Evolutionary conservation across 495 filamentous ascomycete species (phyloP).

Genomic region (Penicillium silybi): DNA sequence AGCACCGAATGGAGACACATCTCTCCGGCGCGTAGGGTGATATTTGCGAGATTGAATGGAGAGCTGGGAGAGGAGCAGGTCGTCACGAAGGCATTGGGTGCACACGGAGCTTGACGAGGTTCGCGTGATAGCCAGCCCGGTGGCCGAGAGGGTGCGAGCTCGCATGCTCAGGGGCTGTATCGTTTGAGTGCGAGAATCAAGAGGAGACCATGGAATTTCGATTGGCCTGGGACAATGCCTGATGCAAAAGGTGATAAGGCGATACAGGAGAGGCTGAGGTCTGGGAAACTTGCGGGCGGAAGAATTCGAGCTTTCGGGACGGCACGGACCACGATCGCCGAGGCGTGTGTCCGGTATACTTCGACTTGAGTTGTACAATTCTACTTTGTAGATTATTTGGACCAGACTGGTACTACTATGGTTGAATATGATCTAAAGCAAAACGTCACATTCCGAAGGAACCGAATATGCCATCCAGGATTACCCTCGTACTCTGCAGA

Average conservation of each 20-base stretch:
- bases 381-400: not conserved
- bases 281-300: constrained; percentile 20
- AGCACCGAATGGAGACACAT: constrained; percentile 55
- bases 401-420: not conserved
- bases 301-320: constrained; percentile 32
- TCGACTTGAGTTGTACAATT: constrained; percentile 2
- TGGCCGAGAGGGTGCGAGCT: constrained; percentile 39
- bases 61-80: constrained; percentile 25
- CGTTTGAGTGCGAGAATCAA: not conserved
- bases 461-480: not conserved
- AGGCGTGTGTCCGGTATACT: constrained; percentile 4
- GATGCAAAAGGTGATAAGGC: constrained; percentile 2
- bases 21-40: constrained; percentile 38
- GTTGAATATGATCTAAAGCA: not conserved
- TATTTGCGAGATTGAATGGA: constrained; percentile 40
- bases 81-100: constrained; percentile 45
- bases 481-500: not conserved
- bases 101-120: constrained; percentile 35
- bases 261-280: not conserved
- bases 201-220: constrained; percentile 9
- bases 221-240: not conserved
- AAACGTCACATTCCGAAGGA: not conserved
- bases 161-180: constrained; percentile 33
- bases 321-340: constrained; percentile 24
- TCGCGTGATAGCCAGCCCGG: constrained; percentile 39